phyloP scores from a whole-genome alignment of 1,139 yeast species.

The Nadsonia starkeyi-henricii region DNA sequence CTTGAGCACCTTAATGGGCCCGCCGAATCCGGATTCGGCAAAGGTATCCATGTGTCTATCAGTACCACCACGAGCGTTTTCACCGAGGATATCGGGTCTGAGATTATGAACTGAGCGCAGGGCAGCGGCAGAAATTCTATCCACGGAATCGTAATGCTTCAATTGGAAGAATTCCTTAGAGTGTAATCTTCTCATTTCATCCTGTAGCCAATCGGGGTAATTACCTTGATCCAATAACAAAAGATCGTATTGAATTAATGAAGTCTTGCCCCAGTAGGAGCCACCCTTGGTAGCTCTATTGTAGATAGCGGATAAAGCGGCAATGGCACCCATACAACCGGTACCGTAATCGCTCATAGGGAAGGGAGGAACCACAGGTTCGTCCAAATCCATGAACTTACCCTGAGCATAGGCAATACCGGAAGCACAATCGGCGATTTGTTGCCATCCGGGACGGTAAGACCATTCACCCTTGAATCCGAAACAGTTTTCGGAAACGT shows the following conservation, averaged over 20 bases:
- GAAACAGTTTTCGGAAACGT: constrained; percentile 25
- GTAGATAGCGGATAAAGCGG: constrained; percentile 21
- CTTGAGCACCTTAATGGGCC: constrained; percentile 19
- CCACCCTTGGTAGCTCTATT: constrained; percentile 23
- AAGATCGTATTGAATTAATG: constrained; percentile 24
- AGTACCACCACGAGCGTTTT: constrained; percentile 5
- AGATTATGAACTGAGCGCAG: constrained; percentile 16
- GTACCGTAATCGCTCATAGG: constrained; percentile 28
- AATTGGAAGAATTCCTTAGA: constrained; percentile 14
- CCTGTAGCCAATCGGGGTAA: constrained; percentile 19
- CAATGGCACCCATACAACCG: constrained; percentile 26
- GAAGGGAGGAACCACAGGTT: constrained; percentile 26
- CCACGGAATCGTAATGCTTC: constrained; percentile 24
- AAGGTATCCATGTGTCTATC: constrained; percentile 17
- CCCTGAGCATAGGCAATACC: constrained; percentile 28
- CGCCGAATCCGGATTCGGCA: constrained; percentile 20
- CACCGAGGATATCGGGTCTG: constrained; percentile 14
- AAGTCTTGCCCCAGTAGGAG: constrained; percentile 24
- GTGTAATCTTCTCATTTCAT: constrained; percentile 14
- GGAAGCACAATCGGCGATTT: constrained; percentile 25
- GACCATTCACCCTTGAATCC: constrained; percentile 25
- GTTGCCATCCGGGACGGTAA: constrained; percentile 27
- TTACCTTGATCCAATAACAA: constrained; percentile 21
- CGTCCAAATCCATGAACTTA: constrained; percentile 20
- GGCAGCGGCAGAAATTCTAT: constrained; percentile 21